Percentiles rank a stretch among this genome's conserved stretches.
Evolutionary conservation across 202 grass and related monocot genomes (phyloP).

Genomic region (Digitaria exilis): DNA sequence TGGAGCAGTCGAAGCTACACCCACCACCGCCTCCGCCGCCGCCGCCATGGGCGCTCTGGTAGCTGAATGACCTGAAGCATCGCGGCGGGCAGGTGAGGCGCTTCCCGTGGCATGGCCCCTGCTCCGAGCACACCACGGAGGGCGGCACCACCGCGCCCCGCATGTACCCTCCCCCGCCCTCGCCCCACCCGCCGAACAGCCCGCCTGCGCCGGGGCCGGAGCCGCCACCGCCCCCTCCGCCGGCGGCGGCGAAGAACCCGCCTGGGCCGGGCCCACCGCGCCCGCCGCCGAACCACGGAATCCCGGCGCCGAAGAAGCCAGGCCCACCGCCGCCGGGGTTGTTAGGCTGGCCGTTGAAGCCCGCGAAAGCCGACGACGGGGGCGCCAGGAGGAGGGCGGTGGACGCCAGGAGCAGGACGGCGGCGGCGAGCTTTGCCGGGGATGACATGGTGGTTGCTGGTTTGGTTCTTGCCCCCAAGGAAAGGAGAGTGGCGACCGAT

Average conservation of each 20-base stretch:
- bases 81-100: slow-evolving; percentile 52
- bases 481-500: no score
- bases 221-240: background rate
- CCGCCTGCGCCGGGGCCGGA: no score
- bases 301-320: background rate
- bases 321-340: background rate
- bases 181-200: slow-evolving; percentile 38
- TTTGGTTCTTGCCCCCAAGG: no score
- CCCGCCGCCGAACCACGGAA: slow-evolving; percentile 34
- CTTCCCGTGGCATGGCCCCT: slow-evolving; percentile 55
- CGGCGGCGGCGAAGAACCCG: slow-evolving; percentile 8
- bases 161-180: slow-evolving; percentile 25
- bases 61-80: slow-evolving; percentile 67
- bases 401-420: background rate
- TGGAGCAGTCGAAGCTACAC: slow-evolving; percentile 77
- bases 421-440: background rate
- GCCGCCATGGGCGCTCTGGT: slow-evolving; percentile 41
- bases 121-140: slow-evolving; percentile 51
- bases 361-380: background rate
- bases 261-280: no score
- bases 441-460: slow-evolving; percentile 44
- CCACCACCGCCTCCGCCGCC: slow-evolving; percentile 56
- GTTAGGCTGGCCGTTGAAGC: no score
- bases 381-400: background rate
- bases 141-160: slow-evolving; percentile 42